phyloP scores from a whole-genome alignment of 805 yeast species.

The Hanseniaspora vineae region DNA sequence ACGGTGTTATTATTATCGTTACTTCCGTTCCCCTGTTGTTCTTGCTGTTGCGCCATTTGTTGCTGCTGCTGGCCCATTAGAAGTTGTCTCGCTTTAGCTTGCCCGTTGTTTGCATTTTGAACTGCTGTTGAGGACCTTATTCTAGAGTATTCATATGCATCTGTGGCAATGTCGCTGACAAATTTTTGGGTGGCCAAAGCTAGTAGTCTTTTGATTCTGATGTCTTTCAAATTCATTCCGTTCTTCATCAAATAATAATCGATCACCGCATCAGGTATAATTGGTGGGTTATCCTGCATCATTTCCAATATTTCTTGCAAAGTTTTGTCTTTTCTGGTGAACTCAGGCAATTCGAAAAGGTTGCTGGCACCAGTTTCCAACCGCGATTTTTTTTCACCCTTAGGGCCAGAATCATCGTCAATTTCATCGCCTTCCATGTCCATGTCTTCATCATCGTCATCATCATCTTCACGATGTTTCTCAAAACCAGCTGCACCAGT shows the following conservation, averaged over 20 bases:
- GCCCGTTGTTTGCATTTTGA: constrained; percentile 76
- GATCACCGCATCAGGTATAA: constrained; percentile 92
- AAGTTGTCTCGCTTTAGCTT: constrained; percentile 68
- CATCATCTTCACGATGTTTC: constrained; percentile 9
- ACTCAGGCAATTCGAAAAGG: constrained; percentile 46
- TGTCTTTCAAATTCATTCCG: constrained; percentile 72
- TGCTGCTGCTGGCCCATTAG: constrained; percentile 50
- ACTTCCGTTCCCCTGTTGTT: constrained; percentile 8
- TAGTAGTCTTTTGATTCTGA: constrained; percentile 64
- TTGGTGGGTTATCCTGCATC: constrained; percentile 92
- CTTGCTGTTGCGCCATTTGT: constrained; percentile 15
- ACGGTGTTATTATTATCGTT: constrained; percentile 6
- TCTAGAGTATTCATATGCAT: constrained; percentile 90
- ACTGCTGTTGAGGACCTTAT: constrained; percentile 83
- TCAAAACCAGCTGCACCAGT: constrained; percentile 11
- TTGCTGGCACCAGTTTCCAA: constrained; percentile 17
- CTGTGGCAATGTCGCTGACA: constrained; percentile 86
- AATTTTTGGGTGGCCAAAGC: constrained; percentile 96
- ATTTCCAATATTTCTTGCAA: constrained; percentile 71
- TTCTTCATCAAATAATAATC: constrained; percentile 80
- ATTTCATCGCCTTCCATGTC: constrained; percentile 8
- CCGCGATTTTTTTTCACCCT: constrained; percentile 12
- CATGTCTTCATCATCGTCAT: constrained; percentile 8
- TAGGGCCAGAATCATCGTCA: constrained; percentile 1
- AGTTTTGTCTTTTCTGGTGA: constrained; percentile 68